These are phyloP conservation scores for Phytophthora pini DNA, from an alignment of 352 stramenopile genomes.

Conservation along the genomic window DNA sequence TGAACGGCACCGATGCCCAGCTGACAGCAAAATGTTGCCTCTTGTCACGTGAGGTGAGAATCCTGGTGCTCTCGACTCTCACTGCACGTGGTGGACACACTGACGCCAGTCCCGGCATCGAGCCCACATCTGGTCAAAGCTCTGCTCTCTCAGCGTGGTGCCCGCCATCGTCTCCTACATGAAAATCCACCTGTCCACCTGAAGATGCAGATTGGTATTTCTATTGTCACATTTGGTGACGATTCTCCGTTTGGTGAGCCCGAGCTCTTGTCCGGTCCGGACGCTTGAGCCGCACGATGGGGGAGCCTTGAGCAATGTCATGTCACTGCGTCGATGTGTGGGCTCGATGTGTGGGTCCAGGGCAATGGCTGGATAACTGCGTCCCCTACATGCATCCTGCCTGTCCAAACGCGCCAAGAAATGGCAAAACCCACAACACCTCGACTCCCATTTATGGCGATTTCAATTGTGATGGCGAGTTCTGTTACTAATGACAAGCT, in stretches of 20 bases:
- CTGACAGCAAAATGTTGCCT: constrained; percentile 10
- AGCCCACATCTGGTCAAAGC: constrained; percentile 17
- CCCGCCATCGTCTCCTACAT: neutral
- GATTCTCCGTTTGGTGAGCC: constrained; percentile 2
- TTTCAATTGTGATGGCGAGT: neutral
- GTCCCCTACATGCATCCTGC: constrained; percentile 4
- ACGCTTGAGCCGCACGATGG: constrained; percentile 14
- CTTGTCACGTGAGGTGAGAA: constrained; percentile 13
- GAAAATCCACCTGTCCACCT: constrained; percentile 17
- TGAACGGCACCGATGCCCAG: constrained; percentile 6
- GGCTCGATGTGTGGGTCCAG: constrained; percentile 8
- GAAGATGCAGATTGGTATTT: constrained; percentile 13
- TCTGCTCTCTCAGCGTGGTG: neutral
- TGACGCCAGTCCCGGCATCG: constrained; percentile 19
- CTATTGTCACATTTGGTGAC: constrained; percentile 11
- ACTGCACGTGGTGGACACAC: constrained; percentile 26
- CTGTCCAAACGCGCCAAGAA: constrained; percentile 21
- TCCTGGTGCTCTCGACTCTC: constrained; percentile 13
- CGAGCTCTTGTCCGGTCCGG: constrained; percentile 18
- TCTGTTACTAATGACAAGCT: constrained; percentile 20
- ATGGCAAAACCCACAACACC: constrained; percentile 7
- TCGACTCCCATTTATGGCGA: constrained; percentile 17
- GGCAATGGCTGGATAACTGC: constrained; percentile 14
- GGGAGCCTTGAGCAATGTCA: constrained; percentile 8
- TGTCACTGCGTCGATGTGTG: constrained; percentile 14